Conservation (phyloP, 495 filamentous ascomycete genomes). For the Tuber microsphaerosporum region DNA sequence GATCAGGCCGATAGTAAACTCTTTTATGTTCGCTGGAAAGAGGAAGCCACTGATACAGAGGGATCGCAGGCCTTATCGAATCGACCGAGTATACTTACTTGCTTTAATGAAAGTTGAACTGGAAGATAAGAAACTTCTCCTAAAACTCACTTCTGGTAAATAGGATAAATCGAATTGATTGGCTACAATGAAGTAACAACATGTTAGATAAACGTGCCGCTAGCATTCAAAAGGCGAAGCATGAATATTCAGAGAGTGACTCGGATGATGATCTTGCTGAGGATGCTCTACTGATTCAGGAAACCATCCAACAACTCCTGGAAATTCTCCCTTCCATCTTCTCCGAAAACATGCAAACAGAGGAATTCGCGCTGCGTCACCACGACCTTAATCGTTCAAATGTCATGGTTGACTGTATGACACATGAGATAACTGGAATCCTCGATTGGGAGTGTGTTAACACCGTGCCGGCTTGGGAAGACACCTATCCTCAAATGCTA, state of each 20-base stretch:
- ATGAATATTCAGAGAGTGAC: constrained; percentile 20
- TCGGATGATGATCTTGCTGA: constrained; percentile 10
- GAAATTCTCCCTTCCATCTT: constrained; percentile 21
- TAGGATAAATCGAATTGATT: background rate
- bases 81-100: constrained; percentile 37
- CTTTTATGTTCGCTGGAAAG: constrained; percentile 38
- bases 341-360: constrained; percentile 25
- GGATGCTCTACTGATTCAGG: constrained; percentile 11
- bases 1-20: constrained; percentile 42
- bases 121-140: constrained; percentile 17
- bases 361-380: constrained; percentile 44
- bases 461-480: constrained; percentile 47
- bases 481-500: constrained; percentile 48
- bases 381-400: constrained; percentile 49
- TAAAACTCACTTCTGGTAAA: background rate
- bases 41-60: constrained; percentile 23
- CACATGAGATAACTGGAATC: constrained; percentile 46
- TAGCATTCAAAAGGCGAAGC: constrained; percentile 8
- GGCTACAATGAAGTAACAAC: background rate
- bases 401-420: constrained; percentile 47
- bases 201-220: background rate
- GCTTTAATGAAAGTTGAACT: constrained; percentile 26
- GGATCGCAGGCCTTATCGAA: constrained; percentile 37
- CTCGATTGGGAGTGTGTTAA: constrained; percentile 53
- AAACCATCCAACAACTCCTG: constrained; percentile 6